Evolutionary conservation across 805 yeast genomes (phyloP).

Genomic region (Pichia ethanolica): DNA sequence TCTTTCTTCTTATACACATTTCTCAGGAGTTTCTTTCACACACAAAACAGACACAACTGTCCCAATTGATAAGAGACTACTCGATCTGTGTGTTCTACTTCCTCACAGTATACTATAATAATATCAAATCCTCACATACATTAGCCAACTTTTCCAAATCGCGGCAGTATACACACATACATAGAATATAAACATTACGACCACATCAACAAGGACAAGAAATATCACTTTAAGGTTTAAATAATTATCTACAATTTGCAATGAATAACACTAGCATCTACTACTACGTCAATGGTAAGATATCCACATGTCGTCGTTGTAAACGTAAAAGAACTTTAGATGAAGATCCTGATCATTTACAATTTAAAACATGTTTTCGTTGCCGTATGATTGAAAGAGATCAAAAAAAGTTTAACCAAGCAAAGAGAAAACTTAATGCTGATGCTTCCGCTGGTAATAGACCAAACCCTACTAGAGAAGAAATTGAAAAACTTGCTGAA

Average conservation of each 20-base stretch:
- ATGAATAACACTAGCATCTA: conserved; percentile 8
- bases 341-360: conserved; percentile 49
- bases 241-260: neutral
- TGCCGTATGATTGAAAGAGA: conserved; percentile 49
- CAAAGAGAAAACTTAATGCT: conserved; percentile 16
- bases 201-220: neutral
- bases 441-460: conserved; percentile 14
- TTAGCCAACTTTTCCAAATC: conserved; percentile 1
- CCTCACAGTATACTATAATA: neutral
- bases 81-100: neutral
- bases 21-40: neutral
- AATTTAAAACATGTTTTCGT: conserved; percentile 51
- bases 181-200: neutral
- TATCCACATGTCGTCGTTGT: conserved; percentile 47
- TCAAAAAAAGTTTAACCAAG: conserved; percentile 26
- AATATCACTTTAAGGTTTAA: too few relatives aligned
- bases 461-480: conserved; percentile 14
- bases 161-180: neutral
- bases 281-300: conserved; percentile 25
- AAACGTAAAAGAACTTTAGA: conserved; percentile 47
- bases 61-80: neutral
- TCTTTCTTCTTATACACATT: neutral
- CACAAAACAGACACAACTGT: neutral
- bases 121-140: neutral
- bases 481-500: conserved; percentile 14